Evolutionary conservation across 768 basidiomycete species (phyloP).

Genomic region (Clitopilus hobsonii): DNA sequence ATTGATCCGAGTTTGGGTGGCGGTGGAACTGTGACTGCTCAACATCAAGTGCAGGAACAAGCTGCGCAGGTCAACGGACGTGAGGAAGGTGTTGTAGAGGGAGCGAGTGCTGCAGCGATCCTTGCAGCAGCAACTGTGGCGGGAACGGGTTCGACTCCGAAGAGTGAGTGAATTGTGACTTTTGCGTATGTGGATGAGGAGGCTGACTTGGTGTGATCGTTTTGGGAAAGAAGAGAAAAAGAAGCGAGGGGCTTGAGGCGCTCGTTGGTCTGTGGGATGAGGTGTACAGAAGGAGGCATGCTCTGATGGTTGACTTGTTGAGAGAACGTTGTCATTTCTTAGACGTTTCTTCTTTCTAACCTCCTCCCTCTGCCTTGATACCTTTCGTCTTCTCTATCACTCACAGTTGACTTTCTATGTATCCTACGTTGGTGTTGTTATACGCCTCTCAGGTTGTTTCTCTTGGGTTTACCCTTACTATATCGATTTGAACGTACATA

Average conservation of each 20-base stretch:
- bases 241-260: background rate
- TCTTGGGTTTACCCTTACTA: too few species aligned
- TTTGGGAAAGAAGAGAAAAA: background rate
- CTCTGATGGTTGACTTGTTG: background rate
- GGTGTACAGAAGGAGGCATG: background rate
- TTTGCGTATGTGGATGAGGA: too few species aligned
- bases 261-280: background rate
- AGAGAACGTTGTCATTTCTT: too few species aligned
- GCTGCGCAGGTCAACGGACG: background rate
- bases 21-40: background rate
- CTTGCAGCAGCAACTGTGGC: background rate
- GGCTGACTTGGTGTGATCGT: too few species aligned
- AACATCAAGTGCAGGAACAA: background rate
- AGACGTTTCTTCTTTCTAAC: too few species aligned
- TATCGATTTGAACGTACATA: too few species aligned
- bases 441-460: too few species aligned
- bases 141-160: background rate
- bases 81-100: background rate
- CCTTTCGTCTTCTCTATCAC: too few species aligned
- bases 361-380: too few species aligned
- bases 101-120: background rate
- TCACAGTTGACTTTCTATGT: too few species aligned
- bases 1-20: conserved; percentile 32
- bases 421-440: too few species aligned
- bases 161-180: background rate